Percentiles rank a stretch among this genome's conserved stretches.
phyloP scores from a whole-genome alignment of 2,329 filamentous ascomycete genomes.

The Aspergillus fumigatus region DNA sequence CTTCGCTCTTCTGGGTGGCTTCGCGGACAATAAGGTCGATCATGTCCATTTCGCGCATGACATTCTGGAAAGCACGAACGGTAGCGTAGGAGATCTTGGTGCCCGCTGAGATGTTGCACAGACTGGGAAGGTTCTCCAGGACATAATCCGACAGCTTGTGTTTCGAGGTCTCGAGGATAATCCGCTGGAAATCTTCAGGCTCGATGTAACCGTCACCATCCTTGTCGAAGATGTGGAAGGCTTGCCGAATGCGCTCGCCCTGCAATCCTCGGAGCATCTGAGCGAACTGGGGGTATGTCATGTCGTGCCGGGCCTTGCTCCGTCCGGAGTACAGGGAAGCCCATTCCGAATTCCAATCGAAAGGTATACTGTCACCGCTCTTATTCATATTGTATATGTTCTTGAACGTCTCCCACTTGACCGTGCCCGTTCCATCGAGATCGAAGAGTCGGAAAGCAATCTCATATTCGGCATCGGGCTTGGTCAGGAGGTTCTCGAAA shows the following conservation, averaged over 20 bases:
- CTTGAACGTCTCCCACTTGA: slow-evolving; percentile 87
- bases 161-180: slow-evolving; percentile 84
- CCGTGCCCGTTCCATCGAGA: slow-evolving; percentile 71
- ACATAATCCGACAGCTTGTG: slow-evolving; percentile 98
- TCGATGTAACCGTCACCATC: slow-evolving; percentile 93
- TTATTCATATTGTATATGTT: slow-evolving; percentile 84
- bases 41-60: slow-evolving; percentile 96
- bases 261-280: slow-evolving; percentile 97
- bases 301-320: slow-evolving; percentile 79
- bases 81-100: slow-evolving; percentile 97
- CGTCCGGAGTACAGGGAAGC: slow-evolving; percentile 88
- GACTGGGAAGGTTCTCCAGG: slow-evolving; percentile 79
- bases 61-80: slow-evolving; percentile 95
- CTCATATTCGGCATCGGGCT: slow-evolving; percentile 97
- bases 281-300: slow-evolving; percentile 94
- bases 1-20: slow-evolving; percentile 73
- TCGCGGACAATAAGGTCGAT: slow-evolving; percentile 90
- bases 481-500: slow-evolving; percentile 89
- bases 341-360: slow-evolving; percentile 98
- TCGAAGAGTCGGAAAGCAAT: slow-evolving; percentile 98
- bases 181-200: slow-evolving; percentile 92
- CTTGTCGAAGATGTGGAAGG: slow-evolving; percentile 86
- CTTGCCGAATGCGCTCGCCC: slow-evolving; percentile 91
- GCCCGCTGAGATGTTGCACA: slow-evolving; percentile 89
- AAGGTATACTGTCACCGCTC: slow-evolving; percentile 77